A percentile compares a stretch with the other conserved stretches of the same genome.
Evolutionary conservation across 805 yeast genomes (phyloP).

Genomic region (Spathaspora sp.): DNA sequence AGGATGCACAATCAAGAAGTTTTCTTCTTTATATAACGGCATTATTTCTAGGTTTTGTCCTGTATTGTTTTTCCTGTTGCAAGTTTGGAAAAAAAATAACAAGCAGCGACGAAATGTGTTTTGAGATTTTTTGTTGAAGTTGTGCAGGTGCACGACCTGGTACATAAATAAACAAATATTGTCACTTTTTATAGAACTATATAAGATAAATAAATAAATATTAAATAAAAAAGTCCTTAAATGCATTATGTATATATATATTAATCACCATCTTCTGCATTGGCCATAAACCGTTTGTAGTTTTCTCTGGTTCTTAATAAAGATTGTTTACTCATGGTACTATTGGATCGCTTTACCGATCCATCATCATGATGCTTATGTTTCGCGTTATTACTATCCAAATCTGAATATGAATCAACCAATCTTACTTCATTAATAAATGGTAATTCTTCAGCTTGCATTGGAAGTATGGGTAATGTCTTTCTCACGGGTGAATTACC

Average conservation of each 20-base stretch:
- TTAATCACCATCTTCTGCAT: conserved; percentile 10
- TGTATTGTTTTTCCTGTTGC: background rate
- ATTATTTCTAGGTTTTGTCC: conserved; percentile 15
- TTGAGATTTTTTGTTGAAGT: background rate
- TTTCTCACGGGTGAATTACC: conserved; percentile 5
- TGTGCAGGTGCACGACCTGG: conserved; percentile 1
- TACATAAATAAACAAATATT: background rate
- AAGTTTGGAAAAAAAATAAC: background rate
- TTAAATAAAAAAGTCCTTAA: background rate
- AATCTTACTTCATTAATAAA: conserved; percentile 33
- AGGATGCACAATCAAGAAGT: conserved; percentile 61
- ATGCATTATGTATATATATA: background rate
- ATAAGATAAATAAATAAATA: background rate
- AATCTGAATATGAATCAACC: conserved; percentile 7
- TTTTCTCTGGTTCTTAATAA: conserved; percentile 38
- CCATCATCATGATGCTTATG: background rate
- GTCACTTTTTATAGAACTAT: background rate
- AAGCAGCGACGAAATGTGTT: background rate
- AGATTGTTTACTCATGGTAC: conserved; percentile 28
- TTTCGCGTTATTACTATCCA: background rate
- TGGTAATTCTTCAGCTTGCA: conserved; percentile 29
- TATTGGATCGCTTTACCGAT: conserved; percentile 22
- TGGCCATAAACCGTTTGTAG: conserved; percentile 35
- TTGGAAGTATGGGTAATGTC: conserved; percentile 17
- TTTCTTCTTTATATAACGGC: conserved; percentile 45